Evolutionary conservation across 1,284 basidiomycete species (phyloP), one percentile per base, ranked within the genome.

Genomic region (Microbotryomycetes sp.): DNA sequence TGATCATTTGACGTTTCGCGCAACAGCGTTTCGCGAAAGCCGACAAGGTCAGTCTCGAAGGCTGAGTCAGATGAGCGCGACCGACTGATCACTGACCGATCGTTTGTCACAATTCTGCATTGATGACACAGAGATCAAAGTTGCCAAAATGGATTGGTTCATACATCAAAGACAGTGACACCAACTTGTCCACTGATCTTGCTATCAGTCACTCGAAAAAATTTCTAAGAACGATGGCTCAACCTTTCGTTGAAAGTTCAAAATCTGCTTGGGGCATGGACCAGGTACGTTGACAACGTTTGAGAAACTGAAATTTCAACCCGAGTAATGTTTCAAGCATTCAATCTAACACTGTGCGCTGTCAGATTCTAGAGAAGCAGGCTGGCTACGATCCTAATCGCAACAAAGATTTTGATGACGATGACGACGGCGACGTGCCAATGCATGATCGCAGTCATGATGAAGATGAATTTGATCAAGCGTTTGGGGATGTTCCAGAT

Each of bases 101-200:
- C 36, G 36, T 42, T 19, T 9, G 19, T 19, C 36, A 19, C 19
- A 42, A 42, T 46, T 22, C 19, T 46, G 16, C 16, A n/a, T 23
- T 54, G 6, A 22, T 22, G 22, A 48, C 54, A 22, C 56, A 62
- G 79, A 84, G 96, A 26, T 86, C 90, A 52, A 98, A 97, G 82
- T 80, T 99, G 68, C 96, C 96, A 2, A 87, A 90, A 57, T 99
- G 96, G 96, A 98, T 99, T 72, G 97, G 97, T 75, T 92, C 96
- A 75, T 97, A 97, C 74, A 98, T 99, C 74, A 94, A 91, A 16
- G 96, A 98, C 74, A 89, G 92, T 0, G 91, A 92, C 45, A 88
- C 92, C 12, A 99, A 98, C 77, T 80, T 99, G 58, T 98, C 96
- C 7, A 98, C 93, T 7, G 96, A 99, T 76, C 97, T 98, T 90